Percentiles rank a stretch among this genome's conserved stretches.
phyloP scores from a whole-genome alignment of 2,329 filamentous ascomycete species.

The Colletotrichum brevisporum region DNA sequence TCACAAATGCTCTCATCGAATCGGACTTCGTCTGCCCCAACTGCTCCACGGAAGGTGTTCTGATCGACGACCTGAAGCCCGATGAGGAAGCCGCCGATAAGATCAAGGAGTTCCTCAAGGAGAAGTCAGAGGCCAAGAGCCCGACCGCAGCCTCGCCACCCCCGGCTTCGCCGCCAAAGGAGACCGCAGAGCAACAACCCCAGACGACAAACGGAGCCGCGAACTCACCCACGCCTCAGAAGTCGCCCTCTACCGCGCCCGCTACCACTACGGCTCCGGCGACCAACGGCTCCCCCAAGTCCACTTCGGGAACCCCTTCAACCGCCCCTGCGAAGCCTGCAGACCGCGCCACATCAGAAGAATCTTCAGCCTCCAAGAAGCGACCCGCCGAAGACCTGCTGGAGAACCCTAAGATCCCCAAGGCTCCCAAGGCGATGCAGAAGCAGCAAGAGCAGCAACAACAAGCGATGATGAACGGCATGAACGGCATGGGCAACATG shows the following conservation, averaged over 20 bases:
- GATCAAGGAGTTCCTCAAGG: constrained; percentile 80
- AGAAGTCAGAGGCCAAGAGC: constrained; percentile 69
- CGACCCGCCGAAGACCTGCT: constrained; percentile 82
- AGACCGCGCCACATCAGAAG: constrained; percentile 44
- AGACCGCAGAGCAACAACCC: constrained; percentile 30
- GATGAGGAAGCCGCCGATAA: constrained; percentile 85
- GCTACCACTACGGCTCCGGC: constrained; percentile 30
- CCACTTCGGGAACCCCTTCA: constrained; percentile 46
- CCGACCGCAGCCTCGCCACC: constrained; percentile 53
- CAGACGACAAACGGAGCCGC: constrained; percentile 37
- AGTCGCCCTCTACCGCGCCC: constrained; percentile 47
- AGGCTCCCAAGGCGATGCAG: constrained; percentile 76
- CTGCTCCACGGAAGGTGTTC: constrained; percentile 90
- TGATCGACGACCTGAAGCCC: constrained; percentile 90
- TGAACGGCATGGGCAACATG: constrained; percentile 55
- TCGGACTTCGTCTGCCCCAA: constrained; percentile 96
- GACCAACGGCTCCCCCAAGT: constrained; percentile 46
- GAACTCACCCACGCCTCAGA: constrained; percentile 48
- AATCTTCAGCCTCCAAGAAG: constrained; percentile 74
- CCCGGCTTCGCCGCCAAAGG: constrained; percentile 48
- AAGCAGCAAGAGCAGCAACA: constrained; percentile 64
- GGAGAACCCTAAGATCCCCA: constrained; percentile 75
- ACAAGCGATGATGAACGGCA: constrained; percentile 64
- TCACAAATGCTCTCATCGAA: constrained; percentile 98
- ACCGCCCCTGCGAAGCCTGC: constrained; percentile 44